Evolutionary conservation across 345 rosid genomes (phyloP).

Genomic region (Corchorus capsularis): DNA sequence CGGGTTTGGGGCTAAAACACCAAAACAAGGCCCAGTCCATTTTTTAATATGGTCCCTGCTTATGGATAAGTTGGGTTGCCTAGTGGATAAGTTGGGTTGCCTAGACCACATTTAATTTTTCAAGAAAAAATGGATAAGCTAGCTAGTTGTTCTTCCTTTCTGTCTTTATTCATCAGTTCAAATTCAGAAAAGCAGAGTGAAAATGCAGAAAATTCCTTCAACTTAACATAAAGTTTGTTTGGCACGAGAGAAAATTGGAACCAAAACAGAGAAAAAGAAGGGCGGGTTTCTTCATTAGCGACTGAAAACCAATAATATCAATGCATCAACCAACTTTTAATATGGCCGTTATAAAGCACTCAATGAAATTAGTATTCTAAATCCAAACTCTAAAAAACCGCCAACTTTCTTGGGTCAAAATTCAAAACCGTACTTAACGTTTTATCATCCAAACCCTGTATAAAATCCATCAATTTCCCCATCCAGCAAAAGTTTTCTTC

Average conservation of each 20-base stretch:
- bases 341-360: constrained; percentile 4
- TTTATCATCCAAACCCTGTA: neutral
- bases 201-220: neutral
- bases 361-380: neutral
- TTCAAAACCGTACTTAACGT: constrained; percentile 13
- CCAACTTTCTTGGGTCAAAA: constrained; percentile 31
- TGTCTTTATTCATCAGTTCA: neutral
- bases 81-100: neutral
- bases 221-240: neutral
- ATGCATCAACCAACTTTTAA: constrained; percentile 15
- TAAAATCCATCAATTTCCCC: neutral
- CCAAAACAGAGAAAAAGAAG: neutral
- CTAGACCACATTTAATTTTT: too few species aligned
- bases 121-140: neutral
- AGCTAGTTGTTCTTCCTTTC: neutral
- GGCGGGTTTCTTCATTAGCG: neutral
- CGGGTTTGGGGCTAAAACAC: too few species aligned
- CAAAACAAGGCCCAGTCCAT: too few species aligned
- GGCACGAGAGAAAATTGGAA: neutral
- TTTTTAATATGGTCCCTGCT: too few species aligned
- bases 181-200: neutral
- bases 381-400: neutral
- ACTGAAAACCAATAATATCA: neutral
- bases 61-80: too few species aligned
- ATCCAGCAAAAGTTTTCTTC: neutral